Base-by-base conservation (phyloP, 2,329 filamentous ascomycete genomes). In the Sarocladiaceae sp. region DNA sequence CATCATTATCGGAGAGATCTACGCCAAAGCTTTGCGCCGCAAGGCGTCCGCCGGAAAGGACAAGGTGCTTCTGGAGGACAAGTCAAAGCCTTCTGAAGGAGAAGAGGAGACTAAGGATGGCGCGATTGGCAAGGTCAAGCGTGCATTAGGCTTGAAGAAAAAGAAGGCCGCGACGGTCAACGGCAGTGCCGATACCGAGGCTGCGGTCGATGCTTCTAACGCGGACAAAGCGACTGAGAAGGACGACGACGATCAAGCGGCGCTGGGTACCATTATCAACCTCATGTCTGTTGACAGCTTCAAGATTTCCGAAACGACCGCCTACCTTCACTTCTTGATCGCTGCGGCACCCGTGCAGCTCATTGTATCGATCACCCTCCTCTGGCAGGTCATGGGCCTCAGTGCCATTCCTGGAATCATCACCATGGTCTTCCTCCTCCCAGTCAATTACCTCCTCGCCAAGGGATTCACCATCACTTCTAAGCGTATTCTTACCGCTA, bases 241-340 rank as follows among this genome's bases (percentile, higher is more conserved):
- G 6, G 18, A 23, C 3, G 51, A 49, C 19, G 83, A 88, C 49
- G 77, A 84, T 47, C 88, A 95, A 66, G 91, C 89, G 31, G 96
- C 93, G 49, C 76, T 94, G 42, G 93, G 94, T 50, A 95, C 93
- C n/a, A 96, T 98, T 57, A 98, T 98, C 70, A 98, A 97, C 63
- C 73, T 98, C 52, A 98, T 98, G 93, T 94, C 93, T 10, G 94
- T 98, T 32, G 94, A 98, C 69, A 96, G 91, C 39, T 97, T 97
- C 79, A 98, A 98, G 68, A 88, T 98, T 45, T 86, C 88, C 50
- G 93, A 98, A 60, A 83, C 95, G 47, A 93, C 88, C 29, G 86
- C 91, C 0, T 98, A 98, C 61, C 71, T 98, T 24, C 93, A 98
- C 65, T 98, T 95, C 64, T 72, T 98, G n/a, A 85, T 91, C 72